phyloP scores from a whole-genome alignment of 176 grass and related monocot genomes.

The Bothriochloa decipiens region DNA sequence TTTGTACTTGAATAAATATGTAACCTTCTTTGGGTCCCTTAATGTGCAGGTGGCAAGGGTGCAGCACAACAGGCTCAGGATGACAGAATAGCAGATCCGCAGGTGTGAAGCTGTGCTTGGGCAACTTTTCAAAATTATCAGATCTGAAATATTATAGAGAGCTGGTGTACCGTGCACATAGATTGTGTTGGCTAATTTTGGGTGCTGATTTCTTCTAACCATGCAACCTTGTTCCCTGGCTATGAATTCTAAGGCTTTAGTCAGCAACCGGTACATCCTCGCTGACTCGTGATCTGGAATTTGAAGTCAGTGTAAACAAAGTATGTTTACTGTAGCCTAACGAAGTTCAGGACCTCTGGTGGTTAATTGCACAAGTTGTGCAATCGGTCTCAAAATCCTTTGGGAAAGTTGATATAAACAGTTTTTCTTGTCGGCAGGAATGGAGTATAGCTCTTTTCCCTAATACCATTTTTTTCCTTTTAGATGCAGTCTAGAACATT shows the following conservation, averaged over 20 bases:
- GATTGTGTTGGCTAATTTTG: constrained; percentile 28
- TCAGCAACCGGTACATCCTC: background rate
- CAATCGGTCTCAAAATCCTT: background rate
- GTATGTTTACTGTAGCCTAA: constrained; percentile 18
- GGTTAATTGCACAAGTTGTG: background rate
- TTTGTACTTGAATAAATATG: background rate
- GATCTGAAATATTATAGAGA: constrained; percentile 15
- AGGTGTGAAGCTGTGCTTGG: constrained; percentile 37
- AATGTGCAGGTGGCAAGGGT: constrained; percentile 1
- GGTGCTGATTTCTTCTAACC: constrained; percentile 45
- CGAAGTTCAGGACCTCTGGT: background rate
- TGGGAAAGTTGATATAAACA: constrained; percentile 15
- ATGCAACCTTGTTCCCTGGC: constrained; percentile 36
- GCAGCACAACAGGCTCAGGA: background rate
- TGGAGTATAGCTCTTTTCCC: background rate
- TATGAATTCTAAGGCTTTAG: constrained; percentile 22
- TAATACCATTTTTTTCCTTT: constrained; percentile 17
- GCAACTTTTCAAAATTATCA: constrained; percentile 17
- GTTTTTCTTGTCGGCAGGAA: constrained; percentile 1
- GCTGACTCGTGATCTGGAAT: constrained; percentile 5
- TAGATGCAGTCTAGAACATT: background rate
- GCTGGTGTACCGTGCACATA: constrained; percentile 37
- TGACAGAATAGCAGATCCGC: background rate
- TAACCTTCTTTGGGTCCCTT: background rate
- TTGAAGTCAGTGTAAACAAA: constrained; percentile 17